Evolutionary conservation across 2,329 filamentous ascomycete genomes (phyloP).

Genomic region (Alternaria sp.): DNA sequence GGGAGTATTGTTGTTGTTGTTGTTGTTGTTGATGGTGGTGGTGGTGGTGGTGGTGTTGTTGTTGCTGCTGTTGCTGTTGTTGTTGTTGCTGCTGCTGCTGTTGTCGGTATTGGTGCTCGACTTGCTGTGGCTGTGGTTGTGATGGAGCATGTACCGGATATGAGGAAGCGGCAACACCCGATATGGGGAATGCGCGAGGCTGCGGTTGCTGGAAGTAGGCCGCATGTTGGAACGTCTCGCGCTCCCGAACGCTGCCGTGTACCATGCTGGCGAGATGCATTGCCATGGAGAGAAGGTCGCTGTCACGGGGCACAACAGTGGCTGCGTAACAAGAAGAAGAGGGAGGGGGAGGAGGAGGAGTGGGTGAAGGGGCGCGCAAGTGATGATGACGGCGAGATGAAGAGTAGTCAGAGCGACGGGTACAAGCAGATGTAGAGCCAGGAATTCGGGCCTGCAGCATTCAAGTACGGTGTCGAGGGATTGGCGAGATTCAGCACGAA

Average conservation of each 20-base stretch:
- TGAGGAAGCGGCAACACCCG: conserved; percentile 30
- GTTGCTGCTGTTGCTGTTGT: conserved; percentile 55
- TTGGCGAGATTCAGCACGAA: conserved; percentile 50
- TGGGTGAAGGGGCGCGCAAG: conserved; percentile 25
- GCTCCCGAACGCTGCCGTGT: conserved; percentile 54
- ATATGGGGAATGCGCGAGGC: conserved; percentile 38
- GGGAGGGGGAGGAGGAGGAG: conserved; percentile 21
- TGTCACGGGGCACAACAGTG: conserved; percentile 47
- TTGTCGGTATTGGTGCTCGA: conserved; percentile 44
- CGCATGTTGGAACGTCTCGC: conserved; percentile 48
- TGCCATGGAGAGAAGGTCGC: conserved; percentile 44
- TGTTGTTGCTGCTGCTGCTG: conserved; percentile 57
- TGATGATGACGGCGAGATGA: conserved; percentile 39
- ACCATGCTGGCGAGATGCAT: conserved; percentile 58
- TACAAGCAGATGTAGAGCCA: conserved; percentile 46
- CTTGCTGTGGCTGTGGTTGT: conserved; percentile 30
- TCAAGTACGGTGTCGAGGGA: conserved; percentile 48
- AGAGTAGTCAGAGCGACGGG: conserved; percentile 33
- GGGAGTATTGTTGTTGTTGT: conserved; percentile 27
- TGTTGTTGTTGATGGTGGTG: conserved; percentile 46
- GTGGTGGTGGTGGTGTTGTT: conserved; percentile 29
- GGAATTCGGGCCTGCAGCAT: conserved; percentile 49
- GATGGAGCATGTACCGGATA: conserved; percentile 21
- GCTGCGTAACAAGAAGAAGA: conserved; percentile 41
- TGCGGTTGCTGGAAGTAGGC: conserved; percentile 51